These are phyloP conservation scores for Syzygium malaccense DNA, from an alignment of 441 rosid genomes.

Conservation along the genomic window DNA sequence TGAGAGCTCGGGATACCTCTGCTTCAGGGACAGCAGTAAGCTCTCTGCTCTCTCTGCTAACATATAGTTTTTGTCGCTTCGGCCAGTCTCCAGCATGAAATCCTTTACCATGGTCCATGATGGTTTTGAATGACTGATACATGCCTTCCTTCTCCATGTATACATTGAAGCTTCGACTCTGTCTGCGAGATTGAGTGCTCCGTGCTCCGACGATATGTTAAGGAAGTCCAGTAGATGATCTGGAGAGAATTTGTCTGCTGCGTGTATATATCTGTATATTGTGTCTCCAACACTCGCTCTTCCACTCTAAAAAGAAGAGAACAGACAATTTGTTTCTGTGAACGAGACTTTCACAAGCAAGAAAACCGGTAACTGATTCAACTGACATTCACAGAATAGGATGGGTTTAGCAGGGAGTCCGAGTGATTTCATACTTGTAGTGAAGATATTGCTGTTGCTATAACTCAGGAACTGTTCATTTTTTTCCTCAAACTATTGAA, in stretches of 20 bases:
- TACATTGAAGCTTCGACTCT: constrained; percentile 57
- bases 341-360: background rate
- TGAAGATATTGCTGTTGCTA: background rate
- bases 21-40: constrained; percentile 53
- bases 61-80: constrained; percentile 47
- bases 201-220: constrained; percentile 48
- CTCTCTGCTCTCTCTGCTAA: constrained; percentile 60
- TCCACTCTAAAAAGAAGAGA: constrained; percentile 34
- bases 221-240: constrained; percentile 50
- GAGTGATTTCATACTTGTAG: background rate
- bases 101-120: constrained; percentile 72
- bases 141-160: constrained; percentile 72
- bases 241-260: constrained; percentile 43
- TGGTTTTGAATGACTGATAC: constrained; percentile 42
- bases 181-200: constrained; percentile 60
- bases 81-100: constrained; percentile 38
- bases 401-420: background rate
- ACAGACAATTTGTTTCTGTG: background rate
- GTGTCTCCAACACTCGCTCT: constrained; percentile 53
- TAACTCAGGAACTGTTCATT: background rate
- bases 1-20: constrained; percentile 60
- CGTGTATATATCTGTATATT: constrained; percentile 40
- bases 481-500: background rate
- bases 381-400: background rate
- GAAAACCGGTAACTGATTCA: background rate